Evolutionary conservation across 2,329 filamentous ascomycete species (phyloP).

Genomic region (Pyrenophora graminea): DNA sequence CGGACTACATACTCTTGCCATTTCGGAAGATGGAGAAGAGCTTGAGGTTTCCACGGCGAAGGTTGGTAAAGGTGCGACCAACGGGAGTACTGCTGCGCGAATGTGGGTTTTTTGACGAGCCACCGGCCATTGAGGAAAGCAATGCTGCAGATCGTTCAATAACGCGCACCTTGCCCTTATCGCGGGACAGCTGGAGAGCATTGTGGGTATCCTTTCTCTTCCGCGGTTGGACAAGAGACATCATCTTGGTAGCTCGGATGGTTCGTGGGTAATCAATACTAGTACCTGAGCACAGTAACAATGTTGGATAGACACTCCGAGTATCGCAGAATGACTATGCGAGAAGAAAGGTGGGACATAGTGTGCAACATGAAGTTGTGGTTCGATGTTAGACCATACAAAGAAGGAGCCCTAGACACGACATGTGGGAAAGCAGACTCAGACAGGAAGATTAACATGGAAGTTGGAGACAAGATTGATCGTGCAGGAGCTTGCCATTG

Average conservation of each 20-base stretch:
- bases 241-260: constrained; percentile 26
- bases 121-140: constrained; percentile 2
- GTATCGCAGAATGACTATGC: background rate
- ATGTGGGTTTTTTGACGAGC: constrained; percentile 18
- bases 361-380: background rate
- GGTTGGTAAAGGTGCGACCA: constrained; percentile 31
- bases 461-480: background rate
- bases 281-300: constrained; percentile 2
- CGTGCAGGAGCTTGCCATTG: background rate
- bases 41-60: constrained; percentile 39
- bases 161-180: constrained; percentile 41
- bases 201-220: constrained; percentile 41
- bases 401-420: background rate
- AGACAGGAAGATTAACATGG: background rate
- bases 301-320: constrained; percentile 4
- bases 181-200: constrained; percentile 21
- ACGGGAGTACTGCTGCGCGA: constrained; percentile 23
- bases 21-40: constrained; percentile 43
- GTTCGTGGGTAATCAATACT: background rate
- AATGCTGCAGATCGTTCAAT: constrained; percentile 30
- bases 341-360: background rate
- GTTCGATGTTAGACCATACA: background rate
- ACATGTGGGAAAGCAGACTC: background rate
- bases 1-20: constrained; percentile 30
- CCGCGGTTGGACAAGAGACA: constrained; percentile 35